A percentile compares a stretch with the other conserved stretches of the same genome.
Evolutionary conservation across 176 grass and related monocot species (phyloP).

Genomic region (Avena atlantica): DNA sequence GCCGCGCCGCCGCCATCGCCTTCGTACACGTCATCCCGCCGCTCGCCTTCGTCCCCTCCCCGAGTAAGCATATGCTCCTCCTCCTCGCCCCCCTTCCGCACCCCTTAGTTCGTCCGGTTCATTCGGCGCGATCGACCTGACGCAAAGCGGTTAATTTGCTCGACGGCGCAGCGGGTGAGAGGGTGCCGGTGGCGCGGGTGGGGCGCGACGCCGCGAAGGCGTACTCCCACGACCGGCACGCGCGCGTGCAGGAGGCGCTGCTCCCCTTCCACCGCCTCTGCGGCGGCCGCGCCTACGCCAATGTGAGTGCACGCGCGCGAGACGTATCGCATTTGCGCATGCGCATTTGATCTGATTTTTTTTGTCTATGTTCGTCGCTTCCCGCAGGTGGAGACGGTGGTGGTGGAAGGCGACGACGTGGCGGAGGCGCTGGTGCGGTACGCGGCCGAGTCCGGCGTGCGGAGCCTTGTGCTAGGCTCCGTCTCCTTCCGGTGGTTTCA

Average conservation of each 20-base stretch:
- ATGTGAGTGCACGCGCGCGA: slow-evolving; percentile 33
- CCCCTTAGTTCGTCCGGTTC: not conserved
- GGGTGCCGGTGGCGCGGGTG: slow-evolving; percentile 59
- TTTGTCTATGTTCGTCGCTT: not conserved
- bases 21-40: slow-evolving; percentile 72
- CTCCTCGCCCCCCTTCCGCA: not conserved
- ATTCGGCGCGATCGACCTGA: slow-evolving; percentile 27
- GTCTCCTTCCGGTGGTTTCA: slow-evolving; percentile 56
- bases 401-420: slow-evolving; percentile 76
- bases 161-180: slow-evolving; percentile 63
- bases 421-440: slow-evolving; percentile 67
- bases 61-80: slow-evolving; percentile 40
- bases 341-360: not conserved
- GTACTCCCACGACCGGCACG: slow-evolving; percentile 63
- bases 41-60: slow-evolving; percentile 70
- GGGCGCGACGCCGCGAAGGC: slow-evolving; percentile 56
- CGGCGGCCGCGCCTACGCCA: slow-evolving; percentile 52
- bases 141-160: not conserved
- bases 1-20: slow-evolving; percentile 47
- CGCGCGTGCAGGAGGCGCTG: slow-evolving; percentile 60
- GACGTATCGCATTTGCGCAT: not conserved
- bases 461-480: slow-evolving; percentile 75
- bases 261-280: slow-evolving; percentile 57
- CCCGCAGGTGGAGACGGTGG: slow-evolving; percentile 64
- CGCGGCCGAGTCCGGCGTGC: slow-evolving; percentile 58